phyloP scores from a whole-genome alignment of 2,329 filamentous ascomycete genomes.

The Aspergillus piperis region DNA sequence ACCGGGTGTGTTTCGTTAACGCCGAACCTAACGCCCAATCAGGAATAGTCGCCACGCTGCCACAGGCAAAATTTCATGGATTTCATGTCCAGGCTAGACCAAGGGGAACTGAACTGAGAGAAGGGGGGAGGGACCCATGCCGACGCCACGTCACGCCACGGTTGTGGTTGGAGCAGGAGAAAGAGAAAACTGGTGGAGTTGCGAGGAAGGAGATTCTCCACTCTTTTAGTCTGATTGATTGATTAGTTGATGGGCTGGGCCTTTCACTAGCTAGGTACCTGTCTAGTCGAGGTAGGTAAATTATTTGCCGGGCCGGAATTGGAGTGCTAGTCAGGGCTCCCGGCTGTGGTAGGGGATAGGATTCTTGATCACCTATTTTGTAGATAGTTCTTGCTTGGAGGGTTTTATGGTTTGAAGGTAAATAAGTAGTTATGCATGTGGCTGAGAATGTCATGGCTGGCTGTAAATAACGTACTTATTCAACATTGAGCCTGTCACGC shows the following conservation, averaged over 20 bases:
- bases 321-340: not conserved
- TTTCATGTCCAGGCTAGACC: not conserved
- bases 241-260: not conserved
- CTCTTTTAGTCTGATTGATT: not conserved
- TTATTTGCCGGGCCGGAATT: no score
- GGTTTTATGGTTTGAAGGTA: not conserved
- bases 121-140: not conserved
- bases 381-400: not conserved
- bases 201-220: not conserved
- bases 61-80: not conserved
- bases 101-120: not conserved
- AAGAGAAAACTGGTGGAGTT: not conserved
- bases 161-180: not conserved
- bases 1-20: not conserved
- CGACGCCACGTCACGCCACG: not conserved
- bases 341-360: not conserved
- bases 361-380: not conserved
- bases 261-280: no score
- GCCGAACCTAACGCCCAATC: not conserved
- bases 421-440: not conserved
- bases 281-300: no score
- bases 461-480: not conserved
- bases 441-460: not conserved
- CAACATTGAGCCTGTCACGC: not conserved
- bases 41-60: not conserved